Conservation (phyloP, 169 alveolate species). For the Besnoitia besnoiti region DNA sequence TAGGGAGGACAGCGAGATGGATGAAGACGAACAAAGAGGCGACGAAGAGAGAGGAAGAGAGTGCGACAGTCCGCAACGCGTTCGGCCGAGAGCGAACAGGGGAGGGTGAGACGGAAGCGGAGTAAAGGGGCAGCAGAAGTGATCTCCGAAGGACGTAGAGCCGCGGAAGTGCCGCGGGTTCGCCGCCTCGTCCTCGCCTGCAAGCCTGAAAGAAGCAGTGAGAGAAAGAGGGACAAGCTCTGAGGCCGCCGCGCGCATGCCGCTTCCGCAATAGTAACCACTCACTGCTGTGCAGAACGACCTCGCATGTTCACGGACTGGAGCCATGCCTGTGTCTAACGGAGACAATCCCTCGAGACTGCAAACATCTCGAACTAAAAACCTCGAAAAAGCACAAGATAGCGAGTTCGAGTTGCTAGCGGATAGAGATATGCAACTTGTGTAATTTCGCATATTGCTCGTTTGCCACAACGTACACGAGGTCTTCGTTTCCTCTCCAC, state of each 20-base stretch:
- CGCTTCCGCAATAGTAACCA: background rate
- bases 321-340: no score
- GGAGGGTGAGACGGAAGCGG: background rate
- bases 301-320: background rate
- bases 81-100: background rate
- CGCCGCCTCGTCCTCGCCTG: background rate
- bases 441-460: no score
- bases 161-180: background rate
- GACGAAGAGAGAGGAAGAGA: background rate
- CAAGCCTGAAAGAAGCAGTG: background rate
- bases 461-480: no score
- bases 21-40: background rate
- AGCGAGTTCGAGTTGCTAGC: no score
- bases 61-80: background rate
- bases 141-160: background rate
- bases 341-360: background rate
- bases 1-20: background rate
- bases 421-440: no score
- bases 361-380: background rate
- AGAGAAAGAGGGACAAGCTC: background rate
- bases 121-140: background rate
- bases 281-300: background rate
- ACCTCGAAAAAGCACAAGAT: background rate
- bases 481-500: no score
- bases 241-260: no score